A percentile compares a stretch with the other conserved stretches of the same genome.
These are phyloP conservation scores for Aspergillus sp. DNA, from an alignment of 2,329 filamentous ascomycete genomes.

Conservation along the genomic window DNA sequence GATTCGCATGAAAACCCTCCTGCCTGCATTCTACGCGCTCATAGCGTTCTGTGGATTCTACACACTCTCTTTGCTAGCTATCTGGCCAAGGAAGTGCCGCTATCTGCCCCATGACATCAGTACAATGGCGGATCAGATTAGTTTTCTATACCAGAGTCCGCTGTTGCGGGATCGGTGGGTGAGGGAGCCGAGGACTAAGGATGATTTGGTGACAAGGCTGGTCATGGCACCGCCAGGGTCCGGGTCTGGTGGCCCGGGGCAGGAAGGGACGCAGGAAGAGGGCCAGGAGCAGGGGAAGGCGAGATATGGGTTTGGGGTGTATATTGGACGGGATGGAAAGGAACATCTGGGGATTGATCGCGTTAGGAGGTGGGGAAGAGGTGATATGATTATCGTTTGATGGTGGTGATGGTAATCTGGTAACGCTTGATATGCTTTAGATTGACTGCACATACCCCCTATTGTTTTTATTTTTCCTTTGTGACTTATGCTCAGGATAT, in stretches of 20 bases:
- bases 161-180: conserved; percentile 67
- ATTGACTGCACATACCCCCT: too few species aligned
- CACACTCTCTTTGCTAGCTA: conserved; percentile 52
- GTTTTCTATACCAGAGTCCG: conserved; percentile 65
- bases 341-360: conserved; percentile 55
- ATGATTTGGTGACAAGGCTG: conserved; percentile 61
- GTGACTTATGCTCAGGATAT: too few species aligned
- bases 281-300: conserved; percentile 24
- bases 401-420: neutral
- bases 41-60: conserved; percentile 65
- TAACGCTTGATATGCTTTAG: neutral
- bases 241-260: too few species aligned
- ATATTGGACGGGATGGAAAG: conserved; percentile 50
- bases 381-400: conserved; percentile 28
- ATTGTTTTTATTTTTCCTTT: too few species aligned
- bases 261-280: too few species aligned
- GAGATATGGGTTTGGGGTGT: conserved; percentile 51
- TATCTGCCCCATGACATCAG: conserved; percentile 66
- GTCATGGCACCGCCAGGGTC: conserved; percentile 43
- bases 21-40: conserved; percentile 64
- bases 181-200: conserved; percentile 56
- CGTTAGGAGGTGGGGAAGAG: conserved; percentile 36
- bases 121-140: conserved; percentile 67
- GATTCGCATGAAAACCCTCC: conserved; percentile 60
- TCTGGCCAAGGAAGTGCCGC: conserved; percentile 53